phyloP scores from a whole-genome alignment of 768 basidiomycete genomes.

The Ramaria sp. region DNA sequence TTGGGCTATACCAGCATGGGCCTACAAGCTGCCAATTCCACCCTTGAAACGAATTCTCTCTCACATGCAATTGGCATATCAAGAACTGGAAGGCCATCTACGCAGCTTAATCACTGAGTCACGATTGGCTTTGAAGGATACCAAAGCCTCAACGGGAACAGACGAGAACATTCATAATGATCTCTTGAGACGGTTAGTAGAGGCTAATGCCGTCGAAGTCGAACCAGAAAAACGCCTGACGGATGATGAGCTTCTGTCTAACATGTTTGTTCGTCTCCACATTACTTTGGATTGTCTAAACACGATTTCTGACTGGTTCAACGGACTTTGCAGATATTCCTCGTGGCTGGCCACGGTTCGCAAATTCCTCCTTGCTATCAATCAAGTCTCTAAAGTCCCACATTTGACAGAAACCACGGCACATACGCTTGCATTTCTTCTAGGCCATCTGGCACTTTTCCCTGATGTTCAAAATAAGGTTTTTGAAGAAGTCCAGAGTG shows the following conservation, averaged over 20 bases:
- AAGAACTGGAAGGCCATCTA: conserved; percentile 30
- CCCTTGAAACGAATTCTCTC: conserved; percentile 22
- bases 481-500: conserved; percentile 25
- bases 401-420: conserved; percentile 33
- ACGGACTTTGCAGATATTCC: conserved; percentile 25
- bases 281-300: no score
- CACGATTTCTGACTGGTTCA: no score
- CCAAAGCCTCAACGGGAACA: conserved; percentile 15
- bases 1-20: conserved; percentile 17
- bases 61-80: conserved; percentile 22
- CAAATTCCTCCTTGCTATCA: neutral
- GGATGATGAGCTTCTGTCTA: conserved; percentile 36
- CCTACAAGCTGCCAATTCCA: conserved; percentile 22
- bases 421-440: conserved; percentile 31
- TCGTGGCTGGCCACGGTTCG: conserved; percentile 40
- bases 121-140: conserved; percentile 14
- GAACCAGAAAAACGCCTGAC: conserved; percentile 22
- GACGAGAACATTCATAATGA: conserved; percentile 21
- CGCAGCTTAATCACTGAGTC: conserved; percentile 29
- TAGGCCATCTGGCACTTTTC: conserved; percentile 36
- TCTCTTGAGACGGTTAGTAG: conserved; percentile 33
- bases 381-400: neutral
- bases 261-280: conserved; percentile 33
- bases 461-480: conserved; percentile 38
- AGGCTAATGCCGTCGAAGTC: conserved; percentile 33